Evolutionary conservation across 441 rosid species (phyloP).

Genomic region (Populus trichocarpa): DNA sequence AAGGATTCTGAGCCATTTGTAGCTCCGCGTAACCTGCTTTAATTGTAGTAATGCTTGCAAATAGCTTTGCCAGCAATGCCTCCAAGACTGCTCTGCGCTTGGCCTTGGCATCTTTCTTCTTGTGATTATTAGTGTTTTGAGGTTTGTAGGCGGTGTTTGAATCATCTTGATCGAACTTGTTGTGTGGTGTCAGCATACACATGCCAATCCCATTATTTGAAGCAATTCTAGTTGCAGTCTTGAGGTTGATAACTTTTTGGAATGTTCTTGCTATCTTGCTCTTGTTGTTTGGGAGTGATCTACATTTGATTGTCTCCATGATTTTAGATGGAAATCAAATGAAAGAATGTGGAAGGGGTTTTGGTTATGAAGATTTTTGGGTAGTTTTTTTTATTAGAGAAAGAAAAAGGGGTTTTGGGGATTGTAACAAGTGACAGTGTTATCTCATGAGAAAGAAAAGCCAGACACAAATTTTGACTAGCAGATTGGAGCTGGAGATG

Average conservation of each 20-base stretch:
- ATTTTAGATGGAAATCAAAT: not conserved
- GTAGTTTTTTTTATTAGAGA: slow-evolving; percentile 9
- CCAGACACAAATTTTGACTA: slow-evolving; percentile 34
- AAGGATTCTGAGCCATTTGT: slow-evolving; percentile 82
- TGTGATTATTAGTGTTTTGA: slow-evolving; percentile 1
- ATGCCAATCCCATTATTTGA: slow-evolving; percentile 73
- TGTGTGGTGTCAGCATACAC: slow-evolving; percentile 55
- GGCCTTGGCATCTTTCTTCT: slow-evolving; percentile 21
- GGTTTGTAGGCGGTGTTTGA: slow-evolving; percentile 5
- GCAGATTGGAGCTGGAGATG: slow-evolving; percentile 27
- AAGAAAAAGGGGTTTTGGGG: slow-evolving; percentile 4
- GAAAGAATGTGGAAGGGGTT: not conserved
- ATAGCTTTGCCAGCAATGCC: slow-evolving; percentile 67
- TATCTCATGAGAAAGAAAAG: slow-evolving; percentile 8
- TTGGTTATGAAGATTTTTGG: not conserved
- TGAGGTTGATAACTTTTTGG: slow-evolving; percentile 61
- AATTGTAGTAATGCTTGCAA: slow-evolving; percentile 68
- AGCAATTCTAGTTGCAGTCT: slow-evolving; percentile 46
- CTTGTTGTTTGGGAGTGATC: slow-evolving; percentile 46
- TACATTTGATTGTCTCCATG: slow-evolving; percentile 62
- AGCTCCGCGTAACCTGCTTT: slow-evolving; percentile 85
- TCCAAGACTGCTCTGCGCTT: slow-evolving; percentile 53
- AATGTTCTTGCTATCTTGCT: slow-evolving; percentile 64
- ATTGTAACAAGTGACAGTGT: slow-evolving; percentile 13
- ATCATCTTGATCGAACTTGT: slow-evolving; percentile 35